These are phyloP conservation scores for Colletotrichum caudatum DNA, from an alignment of 2,329 filamentous ascomycete species.

Conservation along the genomic window DNA sequence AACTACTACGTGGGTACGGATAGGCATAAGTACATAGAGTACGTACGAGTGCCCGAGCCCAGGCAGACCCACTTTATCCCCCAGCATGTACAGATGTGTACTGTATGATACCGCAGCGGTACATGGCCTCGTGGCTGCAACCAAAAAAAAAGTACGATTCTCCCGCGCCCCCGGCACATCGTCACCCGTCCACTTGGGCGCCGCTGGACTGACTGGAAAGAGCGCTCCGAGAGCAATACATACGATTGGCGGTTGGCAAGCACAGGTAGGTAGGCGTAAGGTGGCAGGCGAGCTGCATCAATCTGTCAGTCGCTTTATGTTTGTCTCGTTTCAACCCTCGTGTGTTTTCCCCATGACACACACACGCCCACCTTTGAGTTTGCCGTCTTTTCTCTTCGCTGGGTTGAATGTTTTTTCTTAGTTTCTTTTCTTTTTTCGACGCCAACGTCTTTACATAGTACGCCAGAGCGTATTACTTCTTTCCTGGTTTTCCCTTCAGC, in stretches of 20 bases:
- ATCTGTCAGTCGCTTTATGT: slow-evolving; percentile 18
- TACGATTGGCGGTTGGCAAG: neutral
- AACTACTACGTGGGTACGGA: neutral
- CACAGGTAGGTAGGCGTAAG: neutral
- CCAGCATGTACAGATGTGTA: slow-evolving; percentile 22
- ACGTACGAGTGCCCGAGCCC: neutral
- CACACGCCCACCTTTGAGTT: slow-evolving; percentile 8
- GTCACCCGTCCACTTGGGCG: slow-evolving; percentile 17
- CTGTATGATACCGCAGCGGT: slow-evolving; percentile 29
- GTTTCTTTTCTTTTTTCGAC: neutral
- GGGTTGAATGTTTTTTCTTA: neutral
- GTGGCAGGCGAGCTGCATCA: neutral
- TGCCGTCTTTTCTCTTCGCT: slow-evolving; percentile 28
- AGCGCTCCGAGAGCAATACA: neutral
- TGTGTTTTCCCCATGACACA: slow-evolving; percentile 15
- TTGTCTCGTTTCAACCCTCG: slow-evolving; percentile 29
- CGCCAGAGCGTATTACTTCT: slow-evolving; percentile 1
- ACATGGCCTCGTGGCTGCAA: slow-evolving; percentile 40
- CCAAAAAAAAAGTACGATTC: slow-evolving; percentile 15
- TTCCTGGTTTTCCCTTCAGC: slow-evolving; percentile 12
- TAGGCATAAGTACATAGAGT: too few relatives aligned
- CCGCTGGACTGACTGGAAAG: neutral
- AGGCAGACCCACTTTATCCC: slow-evolving; percentile 3
- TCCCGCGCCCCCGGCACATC: slow-evolving; percentile 31
- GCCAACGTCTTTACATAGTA: neutral